Evolutionary conservation across 805 yeast genomes (phyloP), one percentile per base, ranked within the genome.

Genomic region (Hanseniaspora occidentalis): DNA sequence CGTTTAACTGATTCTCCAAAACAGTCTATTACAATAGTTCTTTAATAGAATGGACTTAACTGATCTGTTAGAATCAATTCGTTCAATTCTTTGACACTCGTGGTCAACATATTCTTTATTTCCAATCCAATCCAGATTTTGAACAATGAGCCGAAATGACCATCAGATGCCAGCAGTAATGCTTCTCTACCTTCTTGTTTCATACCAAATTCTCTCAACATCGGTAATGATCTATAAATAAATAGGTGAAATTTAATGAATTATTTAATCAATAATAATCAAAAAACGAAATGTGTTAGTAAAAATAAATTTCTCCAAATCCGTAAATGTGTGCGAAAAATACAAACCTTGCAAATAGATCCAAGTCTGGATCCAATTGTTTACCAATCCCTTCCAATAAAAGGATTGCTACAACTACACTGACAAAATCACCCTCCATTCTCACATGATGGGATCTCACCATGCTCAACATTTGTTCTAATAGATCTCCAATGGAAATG

Each of bases 401-500:
- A 41, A 92, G 62, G 19, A 92, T 86, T 1, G 97, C 95, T 24
- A 92, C 85, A n/a, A 92, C 81, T 19, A 92, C 95, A 23, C 95
- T 85, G 34, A 92, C 78, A 54, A 92, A 92, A 59, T 92, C 98
- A 6, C 95, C 94, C 55, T 92, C 99, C 95, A 92, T 83, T 54
- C 96, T 71, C 18, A 92, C 98, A 59, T 92, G 99, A 58, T 92
- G 98, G 9, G 68, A 65, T 45, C 97, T 67, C 16, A 92, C 97
- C 96, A 92, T 86, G 3, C 78, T 67, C 43, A 92, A 68, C 69
- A 89, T 88, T 52, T 77, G 81, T 49, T 85, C 92, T 43, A 92
- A 66, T 43, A 92, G 65, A 52, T 88, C 96, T 3, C 97, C 96
- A 46, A 92, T 84, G 27, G 89, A 82, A 11, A 92, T 79, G 36